These are phyloP conservation scores for Saitoella complicata DNA, from an alignment of 805 yeast genomes.

Conservation along the genomic window DNA sequence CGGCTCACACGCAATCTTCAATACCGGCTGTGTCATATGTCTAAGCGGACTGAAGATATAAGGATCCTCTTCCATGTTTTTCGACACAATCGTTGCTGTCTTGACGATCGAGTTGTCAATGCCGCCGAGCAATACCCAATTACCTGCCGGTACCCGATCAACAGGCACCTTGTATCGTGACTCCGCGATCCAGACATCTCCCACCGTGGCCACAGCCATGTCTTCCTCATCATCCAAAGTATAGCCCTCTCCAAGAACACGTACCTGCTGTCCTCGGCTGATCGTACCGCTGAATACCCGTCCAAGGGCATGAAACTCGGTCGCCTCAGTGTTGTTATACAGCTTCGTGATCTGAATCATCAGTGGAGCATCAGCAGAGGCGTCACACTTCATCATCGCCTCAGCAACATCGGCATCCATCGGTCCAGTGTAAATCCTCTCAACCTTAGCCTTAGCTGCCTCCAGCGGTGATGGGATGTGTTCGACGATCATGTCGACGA, in stretches of 20 bases:
- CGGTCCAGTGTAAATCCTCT: constrained; percentile 20
- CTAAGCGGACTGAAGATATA: constrained; percentile 28
- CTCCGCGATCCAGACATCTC: constrained; percentile 34
- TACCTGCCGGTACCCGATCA: constrained; percentile 41
- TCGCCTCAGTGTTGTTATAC: constrained; percentile 38
- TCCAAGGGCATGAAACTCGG: constrained; percentile 38
- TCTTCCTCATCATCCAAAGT: constrained; percentile 37
- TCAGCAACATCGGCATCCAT: constrained; percentile 13
- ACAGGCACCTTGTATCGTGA: constrained; percentile 54
- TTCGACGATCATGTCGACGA: constrained; percentile 34
- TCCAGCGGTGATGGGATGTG: constrained; percentile 26
- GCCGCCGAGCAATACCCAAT: constrained; percentile 53
- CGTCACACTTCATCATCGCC: constrained; percentile 21
- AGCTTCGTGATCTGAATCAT: constrained; percentile 44
- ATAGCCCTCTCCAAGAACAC: constrained; percentile 40
- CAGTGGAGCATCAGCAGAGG: constrained; percentile 23
- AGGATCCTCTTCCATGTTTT: constrained; percentile 15
- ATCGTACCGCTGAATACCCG: constrained; percentile 49
- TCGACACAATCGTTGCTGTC: constrained; percentile 39
- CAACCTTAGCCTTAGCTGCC: constrained; percentile 14
- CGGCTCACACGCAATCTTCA: constrained; percentile 76
- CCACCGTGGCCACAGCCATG: constrained; percentile 22
- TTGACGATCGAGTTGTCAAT: constrained; percentile 40
- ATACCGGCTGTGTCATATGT: constrained; percentile 38
- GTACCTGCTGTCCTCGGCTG: constrained; percentile 30